Conservation (phyloP, 257 asterid genomes). For the Solanum piurae region DNA sequence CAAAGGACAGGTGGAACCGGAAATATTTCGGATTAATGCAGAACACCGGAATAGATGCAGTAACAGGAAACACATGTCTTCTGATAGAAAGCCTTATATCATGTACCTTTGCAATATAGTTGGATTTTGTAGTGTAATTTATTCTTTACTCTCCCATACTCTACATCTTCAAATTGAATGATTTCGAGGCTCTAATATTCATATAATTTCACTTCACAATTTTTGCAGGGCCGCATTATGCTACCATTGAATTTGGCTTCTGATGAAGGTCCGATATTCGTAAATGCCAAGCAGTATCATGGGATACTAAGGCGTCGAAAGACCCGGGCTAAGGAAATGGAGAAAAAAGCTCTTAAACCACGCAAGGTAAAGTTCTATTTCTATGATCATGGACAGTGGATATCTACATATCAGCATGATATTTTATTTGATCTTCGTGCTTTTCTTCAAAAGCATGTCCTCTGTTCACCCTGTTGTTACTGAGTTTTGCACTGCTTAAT, state of each 20-base stretch:
- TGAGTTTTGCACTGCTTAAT: not conserved
- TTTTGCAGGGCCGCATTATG: constrained; percentile 61
- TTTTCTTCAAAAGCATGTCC: not conserved
- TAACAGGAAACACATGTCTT: not conserved
- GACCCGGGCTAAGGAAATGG: constrained; percentile 57
- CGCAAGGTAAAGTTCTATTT: constrained; percentile 36
- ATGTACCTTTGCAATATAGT: not conserved
- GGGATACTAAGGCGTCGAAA: constrained; percentile 70
- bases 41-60: not conserved
- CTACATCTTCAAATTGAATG: not conserved
- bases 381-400: not conserved
- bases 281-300: constrained; percentile 74
- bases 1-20: not conserved
- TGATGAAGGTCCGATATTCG: constrained; percentile 56
- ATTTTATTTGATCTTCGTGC: not conserved
- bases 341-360: constrained; percentile 26
- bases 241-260: constrained; percentile 44
- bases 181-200: not conserved
- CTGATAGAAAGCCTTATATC: not conserved
- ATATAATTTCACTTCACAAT: not conserved
- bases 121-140: not conserved
- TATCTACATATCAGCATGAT: not conserved
- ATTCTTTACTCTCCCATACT: not conserved
- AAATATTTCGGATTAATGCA: not conserved
- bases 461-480: not conserved